Evolutionary conservation across 441 rosid species (phyloP), one percentile per base, ranked within the genome.

Genomic region (Flueggea neowawraea): DNA sequence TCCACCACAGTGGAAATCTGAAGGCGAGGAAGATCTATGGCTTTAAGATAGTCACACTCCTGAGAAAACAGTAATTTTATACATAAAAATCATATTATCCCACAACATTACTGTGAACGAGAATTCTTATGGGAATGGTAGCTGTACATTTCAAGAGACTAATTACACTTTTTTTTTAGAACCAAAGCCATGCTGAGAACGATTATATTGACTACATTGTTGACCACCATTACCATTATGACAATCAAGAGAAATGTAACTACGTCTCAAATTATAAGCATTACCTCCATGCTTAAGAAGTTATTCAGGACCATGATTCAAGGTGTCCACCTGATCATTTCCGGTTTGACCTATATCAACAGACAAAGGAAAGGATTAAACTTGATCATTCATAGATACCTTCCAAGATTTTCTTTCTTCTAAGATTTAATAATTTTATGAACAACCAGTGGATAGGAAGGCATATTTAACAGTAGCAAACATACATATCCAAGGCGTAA

Each of bases 41-140:
- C 94, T 71, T 77, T 82, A 60, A 94, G 94, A 77, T 89, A 91
- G 72, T 91, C 99, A 77, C 99, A 94, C 77, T 94, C 99, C 97
- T 94, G 84, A 72, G 79, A 49, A 55, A 54, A 47, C 39, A 52
- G 60, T 41, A 41, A 65, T 6, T 53, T 60, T 64, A 56, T 54
- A 55, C 59, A 47, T 64, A 51, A 66, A 43, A 48, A 36, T 47
- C 44, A 3, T 54, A 9, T 16, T 64, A 36, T 4, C 28, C 12
- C 32, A 36, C 31, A 14, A 12, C 51, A 41, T 58, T 28, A 17
- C 50, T 5, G 41, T 5, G 9, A 8, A 36, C 41, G 9, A 36
- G 41, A 36, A 36, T 36, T 36, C 50, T 10, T 47, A 47, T 47
- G 5, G 45, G 12, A 47, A 0, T 6, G 0, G 14, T 10, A 47